A percentile compares a stretch with the other conserved stretches of the same genome.
These are phyloP conservation scores for Lactarius evosmus DNA, from an alignment of 768 basidiomycete species.

Conservation along the genomic window DNA sequence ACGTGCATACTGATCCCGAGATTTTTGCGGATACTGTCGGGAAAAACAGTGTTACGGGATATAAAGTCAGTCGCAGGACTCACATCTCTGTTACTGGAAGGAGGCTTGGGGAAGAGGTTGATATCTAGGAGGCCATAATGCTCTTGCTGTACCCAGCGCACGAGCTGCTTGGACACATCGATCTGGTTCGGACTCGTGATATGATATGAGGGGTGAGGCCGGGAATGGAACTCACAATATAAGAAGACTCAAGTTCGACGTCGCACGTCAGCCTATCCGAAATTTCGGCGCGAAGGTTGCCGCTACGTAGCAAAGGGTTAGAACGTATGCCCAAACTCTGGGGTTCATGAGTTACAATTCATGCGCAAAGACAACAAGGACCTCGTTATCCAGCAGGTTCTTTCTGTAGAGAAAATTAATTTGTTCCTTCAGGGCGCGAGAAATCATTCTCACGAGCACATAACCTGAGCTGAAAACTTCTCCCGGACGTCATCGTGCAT, in stretches of 20 bases:
- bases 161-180: constrained; percentile 76
- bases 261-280: constrained; percentile 69
- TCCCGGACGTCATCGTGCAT: constrained; percentile 61
- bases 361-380: constrained; percentile 84
- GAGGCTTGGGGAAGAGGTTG: constrained; percentile 65
- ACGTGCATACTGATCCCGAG: constrained; percentile 39
- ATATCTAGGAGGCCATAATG: constrained; percentile 80
- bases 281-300: constrained; percentile 83
- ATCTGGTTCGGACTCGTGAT: constrained; percentile 50
- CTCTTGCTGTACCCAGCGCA: constrained; percentile 68
- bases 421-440: neutral
- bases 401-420: constrained; percentile 42
- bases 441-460: constrained; percentile 71
- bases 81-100: constrained; percentile 22
- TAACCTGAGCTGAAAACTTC: constrained; percentile 76
- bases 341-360: constrained; percentile 64
- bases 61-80: neutral
- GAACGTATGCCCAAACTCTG: constrained; percentile 2
- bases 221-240: constrained; percentile 53
- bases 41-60: neutral
- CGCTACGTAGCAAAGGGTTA: constrained; percentile 45
- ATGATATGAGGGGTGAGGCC: neutral
- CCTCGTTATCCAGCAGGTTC: constrained; percentile 74
- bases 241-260: constrained; percentile 75
- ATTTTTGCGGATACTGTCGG: constrained; percentile 27